These are phyloP conservation scores for Alternaria triticina DNA, from an alignment of 2,329 filamentous ascomycete genomes.

Conservation along the genomic window DNA sequence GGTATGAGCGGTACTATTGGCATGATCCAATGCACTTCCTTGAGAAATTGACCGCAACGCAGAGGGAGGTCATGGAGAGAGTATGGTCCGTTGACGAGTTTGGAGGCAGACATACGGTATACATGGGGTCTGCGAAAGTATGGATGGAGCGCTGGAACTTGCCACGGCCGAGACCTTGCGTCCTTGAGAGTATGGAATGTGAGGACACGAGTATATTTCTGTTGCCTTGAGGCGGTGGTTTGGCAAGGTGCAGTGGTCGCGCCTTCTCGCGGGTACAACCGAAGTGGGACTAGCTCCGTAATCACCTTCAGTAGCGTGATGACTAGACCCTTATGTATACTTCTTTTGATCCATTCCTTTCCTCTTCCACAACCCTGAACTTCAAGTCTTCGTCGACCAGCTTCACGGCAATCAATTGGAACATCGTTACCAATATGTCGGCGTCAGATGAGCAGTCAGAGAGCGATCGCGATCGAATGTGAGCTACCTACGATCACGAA, in stretches of 20 bases:
- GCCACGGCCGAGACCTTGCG: too few relatives aligned
- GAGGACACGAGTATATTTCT: background rate
- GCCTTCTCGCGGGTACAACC: background rate
- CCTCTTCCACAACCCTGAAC: background rate
- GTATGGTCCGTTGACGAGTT: background rate
- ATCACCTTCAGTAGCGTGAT: background rate
- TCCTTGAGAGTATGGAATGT: too few relatives aligned
- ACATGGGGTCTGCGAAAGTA: too few relatives aligned
- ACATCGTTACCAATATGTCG: background rate
- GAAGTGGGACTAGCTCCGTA: background rate
- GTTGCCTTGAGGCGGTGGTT: fast-evolving
- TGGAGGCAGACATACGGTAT: too few relatives aligned
- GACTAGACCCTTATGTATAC: background rate
- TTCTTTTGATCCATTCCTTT: fast-evolving
- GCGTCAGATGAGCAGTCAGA: background rate
- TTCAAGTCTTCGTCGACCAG: background rate
- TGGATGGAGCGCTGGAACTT: too few relatives aligned
- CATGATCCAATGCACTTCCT: background rate
- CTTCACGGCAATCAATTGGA: background rate
- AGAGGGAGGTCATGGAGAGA: background rate
- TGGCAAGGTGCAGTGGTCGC: background rate
- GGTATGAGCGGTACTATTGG: background rate
- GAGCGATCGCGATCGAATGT: background rate
- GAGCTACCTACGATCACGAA: background rate
- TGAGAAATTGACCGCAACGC: background rate